Evolutionary conservation across 345 rosid genomes (phyloP), one percentile per base, ranked within the genome.

Genomic region (Erysimum cheiranthoides): DNA sequence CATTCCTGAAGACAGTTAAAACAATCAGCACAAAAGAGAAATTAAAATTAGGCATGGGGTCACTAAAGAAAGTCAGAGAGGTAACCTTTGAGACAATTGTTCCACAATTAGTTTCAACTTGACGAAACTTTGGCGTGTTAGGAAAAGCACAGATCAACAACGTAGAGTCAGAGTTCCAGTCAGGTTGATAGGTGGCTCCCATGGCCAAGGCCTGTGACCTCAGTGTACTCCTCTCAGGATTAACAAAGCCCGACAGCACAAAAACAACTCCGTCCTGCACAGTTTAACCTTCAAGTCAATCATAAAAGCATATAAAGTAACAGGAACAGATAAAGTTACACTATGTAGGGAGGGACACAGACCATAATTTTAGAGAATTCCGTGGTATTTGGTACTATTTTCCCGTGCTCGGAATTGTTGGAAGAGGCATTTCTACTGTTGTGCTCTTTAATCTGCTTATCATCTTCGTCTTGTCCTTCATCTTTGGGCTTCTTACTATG

Each of bases 91-190:
- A 82, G 47, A 95, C 87, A 75, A 95, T 81, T 2, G 97, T 89
- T 73, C 98, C 99, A 77, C 77, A 61, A 67, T 82, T 85, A 0
- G 93, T 82, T 78, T 82, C 84, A 49, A 92, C 98, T 76, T 90
- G 99, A 56, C 89, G 89, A 59, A 87, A 95, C 86, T 95, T 95
- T 7, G 97, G 99, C 61, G 99, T 95, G 71, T 86, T 90, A 11
- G 81, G 84, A 81, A 90, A 95, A 49, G 97, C 98, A 79, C 92
- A 92, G 58, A 90, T 85, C 85, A 92, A 78, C 47, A 92, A 86
- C 0, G 97, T 92, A 73, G 93, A 89, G 60, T 82, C 86, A 8
- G 98, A 79, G 78, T 83, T 84, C 99, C 99, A 90, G 58, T 88
- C 93, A 59, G 89, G 86, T 63, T 82, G 84, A 80, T 88, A 92